Conservation (phyloP, 441 rosid genomes). For the Populus trichocarpa region DNA sequence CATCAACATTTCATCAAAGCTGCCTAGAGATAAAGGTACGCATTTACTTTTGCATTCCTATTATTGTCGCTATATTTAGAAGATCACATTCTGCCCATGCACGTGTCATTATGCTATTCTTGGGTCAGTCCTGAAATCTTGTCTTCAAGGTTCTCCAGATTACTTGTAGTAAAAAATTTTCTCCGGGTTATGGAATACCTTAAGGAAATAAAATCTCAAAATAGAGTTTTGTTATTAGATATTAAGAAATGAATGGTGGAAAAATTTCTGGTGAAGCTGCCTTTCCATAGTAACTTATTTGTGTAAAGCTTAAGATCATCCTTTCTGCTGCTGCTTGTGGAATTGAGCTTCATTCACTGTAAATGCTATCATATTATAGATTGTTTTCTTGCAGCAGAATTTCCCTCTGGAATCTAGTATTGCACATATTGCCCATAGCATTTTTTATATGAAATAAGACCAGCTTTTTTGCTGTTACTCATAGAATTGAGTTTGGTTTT, state of each 20-base stretch:
- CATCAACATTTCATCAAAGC: slow-evolving; percentile 92
- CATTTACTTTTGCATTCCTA: slow-evolving; percentile 1
- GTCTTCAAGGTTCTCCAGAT: not conserved
- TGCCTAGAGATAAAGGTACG: slow-evolving; percentile 81
- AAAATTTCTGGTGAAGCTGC: not conserved
- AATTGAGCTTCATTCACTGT: not conserved
- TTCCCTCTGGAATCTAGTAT: slow-evolving; percentile 89
- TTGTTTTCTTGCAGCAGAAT: slow-evolving; percentile 44
- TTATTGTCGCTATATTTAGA: not conserved
- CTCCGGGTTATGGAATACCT: not conserved
- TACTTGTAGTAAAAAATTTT: not conserved
- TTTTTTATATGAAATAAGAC: not conserved
- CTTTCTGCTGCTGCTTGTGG: slow-evolving; percentile 2
- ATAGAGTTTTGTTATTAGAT: not conserved
- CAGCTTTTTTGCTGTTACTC: not conserved
- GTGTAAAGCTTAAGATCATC: not conserved
- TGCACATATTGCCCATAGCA: slow-evolving; percentile 68
- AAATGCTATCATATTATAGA: not conserved
- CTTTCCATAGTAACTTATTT: slow-evolving; percentile 21
- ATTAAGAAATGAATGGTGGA: not conserved
- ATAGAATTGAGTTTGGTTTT: slow-evolving; percentile 1
- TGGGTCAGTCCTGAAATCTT: not conserved
- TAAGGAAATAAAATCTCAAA: not conserved
- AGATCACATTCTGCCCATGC: not conserved
- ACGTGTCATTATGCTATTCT: no score